Evolutionary conservation across 2,329 filamentous ascomycete genomes (phyloP).

Genomic region (Daldinia sp.): DNA sequence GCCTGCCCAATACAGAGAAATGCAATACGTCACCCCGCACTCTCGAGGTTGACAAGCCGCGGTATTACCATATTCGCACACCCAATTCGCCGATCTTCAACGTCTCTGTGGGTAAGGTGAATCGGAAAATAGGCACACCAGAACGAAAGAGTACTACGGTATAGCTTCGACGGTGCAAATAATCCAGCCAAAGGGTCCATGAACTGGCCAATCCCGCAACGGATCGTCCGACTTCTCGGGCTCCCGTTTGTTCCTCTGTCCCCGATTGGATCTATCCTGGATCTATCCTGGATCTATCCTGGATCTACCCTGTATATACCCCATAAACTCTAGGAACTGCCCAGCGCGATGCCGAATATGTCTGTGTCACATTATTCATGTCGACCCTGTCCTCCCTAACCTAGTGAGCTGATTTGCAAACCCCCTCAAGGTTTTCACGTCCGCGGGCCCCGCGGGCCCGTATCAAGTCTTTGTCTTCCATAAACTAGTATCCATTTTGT

Average conservation of each 20-base stretch:
- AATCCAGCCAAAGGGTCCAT: not conserved
- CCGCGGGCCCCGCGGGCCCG: not conserved
- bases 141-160: not conserved
- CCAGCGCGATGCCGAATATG: not conserved
- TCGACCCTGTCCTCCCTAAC: not conserved
- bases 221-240: conserved; percentile 1
- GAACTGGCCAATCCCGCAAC: conserved; percentile 10
- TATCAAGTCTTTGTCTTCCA: not conserved
- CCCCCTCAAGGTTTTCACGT: not conserved
- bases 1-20: not conserved
- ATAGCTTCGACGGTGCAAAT: not conserved
- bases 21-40: not conserved
- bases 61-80: conserved; percentile 2
- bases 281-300: not conserved
- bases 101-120: not conserved
- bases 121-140: not conserved
- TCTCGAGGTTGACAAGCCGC: not conserved
- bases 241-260: not conserved
- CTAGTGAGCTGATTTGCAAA: not conserved
- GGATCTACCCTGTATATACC: not conserved
- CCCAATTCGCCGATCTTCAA: not conserved
- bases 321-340: not conserved
- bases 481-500: too few species aligned
- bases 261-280: not conserved
- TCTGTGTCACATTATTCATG: not conserved